These are phyloP conservation scores for Pichia membranifaciens DNA, from an alignment of 805 yeast species.

Conservation along the genomic window DNA sequence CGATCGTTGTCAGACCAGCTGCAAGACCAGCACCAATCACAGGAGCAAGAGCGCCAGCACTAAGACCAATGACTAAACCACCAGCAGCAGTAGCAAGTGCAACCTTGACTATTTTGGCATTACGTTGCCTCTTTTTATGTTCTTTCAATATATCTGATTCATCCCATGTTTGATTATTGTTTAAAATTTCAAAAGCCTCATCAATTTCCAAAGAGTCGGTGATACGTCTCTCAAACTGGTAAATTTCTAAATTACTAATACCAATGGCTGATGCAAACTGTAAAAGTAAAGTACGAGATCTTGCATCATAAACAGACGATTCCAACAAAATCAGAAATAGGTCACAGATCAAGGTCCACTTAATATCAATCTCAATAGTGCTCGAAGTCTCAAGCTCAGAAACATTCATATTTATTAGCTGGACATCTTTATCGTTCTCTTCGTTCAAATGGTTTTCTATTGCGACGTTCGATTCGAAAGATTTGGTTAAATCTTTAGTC, in stretches of 20 bases:
- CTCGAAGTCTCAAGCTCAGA: constrained; percentile 24
- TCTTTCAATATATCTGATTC: constrained; percentile 61
- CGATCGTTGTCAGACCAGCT: constrained; percentile 92
- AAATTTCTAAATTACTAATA: constrained; percentile 60
- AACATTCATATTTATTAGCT: constrained; percentile 22
- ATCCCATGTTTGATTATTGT: constrained; percentile 56
- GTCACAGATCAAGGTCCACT: constrained; percentile 94
- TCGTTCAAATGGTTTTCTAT: constrained; percentile 46
- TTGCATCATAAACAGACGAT: constrained; percentile 81
- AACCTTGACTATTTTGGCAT: constrained; percentile 71
- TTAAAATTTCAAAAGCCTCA: constrained; percentile 36
- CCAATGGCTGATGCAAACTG: constrained; percentile 59
- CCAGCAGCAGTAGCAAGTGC: constrained; percentile 98
- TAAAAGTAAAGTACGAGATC: constrained; percentile 77
- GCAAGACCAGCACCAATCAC: constrained; percentile 98
- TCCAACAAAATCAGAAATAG: constrained; percentile 71
- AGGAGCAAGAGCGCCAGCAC: constrained; percentile 95
- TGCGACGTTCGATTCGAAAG: constrained; percentile 37
- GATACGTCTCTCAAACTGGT: constrained; percentile 84
- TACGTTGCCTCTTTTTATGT: constrained; percentile 61
- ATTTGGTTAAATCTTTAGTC: constrained; percentile 62
- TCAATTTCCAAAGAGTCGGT: constrained; percentile 85
- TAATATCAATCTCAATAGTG: constrained; percentile 59
- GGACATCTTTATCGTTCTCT: constrained; percentile 12
- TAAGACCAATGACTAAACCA: constrained; percentile 84